Base-by-base conservation (phyloP, 202 grass and related monocot genomes). In the Panicum hallii region DNA sequence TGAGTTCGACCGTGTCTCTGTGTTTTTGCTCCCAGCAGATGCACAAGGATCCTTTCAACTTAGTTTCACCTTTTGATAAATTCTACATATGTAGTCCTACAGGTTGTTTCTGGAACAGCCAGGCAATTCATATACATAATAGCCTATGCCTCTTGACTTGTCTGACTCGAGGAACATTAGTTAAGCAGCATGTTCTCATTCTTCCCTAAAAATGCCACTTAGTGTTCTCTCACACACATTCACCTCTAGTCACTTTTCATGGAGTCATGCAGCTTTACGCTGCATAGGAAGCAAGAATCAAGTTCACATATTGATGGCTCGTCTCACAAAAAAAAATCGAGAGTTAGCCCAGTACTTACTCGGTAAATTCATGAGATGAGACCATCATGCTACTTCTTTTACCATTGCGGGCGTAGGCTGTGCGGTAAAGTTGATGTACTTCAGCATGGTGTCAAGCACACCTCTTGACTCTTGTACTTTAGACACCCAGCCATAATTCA, bases 401-500 rank as follows among this genome's bases (percentile, higher is more conserved):
- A 72, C 69, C 49, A 22, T 26, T 71, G n/a, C 26, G 43, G 22
- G 11, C 23, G 5, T 28, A 46, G 43, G 6, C n/a, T 70, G 11
- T 47, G 42, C 0, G 12, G n/a, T 49, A 30, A 26, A 26, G 12
- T 48, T 15, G 44, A 71, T 15, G 44, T 71, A 28, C 11, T 71
- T 71, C 41, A 49, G 68, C 44, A 71, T 71, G 46, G 23, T 70
- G 68, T 71, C 44, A 49, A 11, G 68, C 44, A 16, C 68, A 49
- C 44, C 3, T 46, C 20, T 70, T 46, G 20, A 57, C 55, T 57
- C 6, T 46, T 70, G 41, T 67, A 42, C 40, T 43, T 67, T 67
- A 26, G 42, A 45, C n/a, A 70, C n/a, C 11, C 41, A 49, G 46
- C 12, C 11, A 7, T 49, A 72, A 6, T 72, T 72, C 13, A 71